These are phyloP conservation scores for Boletus pseudo-olivaceus DNA, from an alignment of 768 basidiomycete genomes.

Conservation along the genomic window DNA sequence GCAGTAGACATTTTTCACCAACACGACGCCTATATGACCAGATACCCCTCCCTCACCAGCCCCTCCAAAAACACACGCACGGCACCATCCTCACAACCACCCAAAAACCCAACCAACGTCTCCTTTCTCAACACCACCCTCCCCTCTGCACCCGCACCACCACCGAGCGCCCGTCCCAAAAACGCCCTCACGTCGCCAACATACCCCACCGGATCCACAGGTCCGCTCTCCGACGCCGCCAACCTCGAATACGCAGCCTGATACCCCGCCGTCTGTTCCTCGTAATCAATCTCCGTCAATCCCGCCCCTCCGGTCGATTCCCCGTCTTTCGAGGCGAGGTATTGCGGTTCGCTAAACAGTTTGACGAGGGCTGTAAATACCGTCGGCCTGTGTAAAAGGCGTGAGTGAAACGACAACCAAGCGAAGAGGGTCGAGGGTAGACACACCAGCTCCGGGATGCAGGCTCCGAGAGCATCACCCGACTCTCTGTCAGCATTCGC, in stretches of 20 bases:
- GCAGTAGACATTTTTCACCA: too few species aligned
- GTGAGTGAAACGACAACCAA: not conserved
- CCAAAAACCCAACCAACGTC: conserved; percentile 20
- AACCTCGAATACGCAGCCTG: conserved; percentile 92
- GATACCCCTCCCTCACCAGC: conserved; percentile 32
- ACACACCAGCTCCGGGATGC: conserved; percentile 62
- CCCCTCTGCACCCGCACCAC: not conserved
- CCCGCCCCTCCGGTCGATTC: conserved; percentile 17
- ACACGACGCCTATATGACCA: conserved; percentile 9
- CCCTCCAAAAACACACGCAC: conserved; percentile 31
- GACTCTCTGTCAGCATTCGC: conserved; percentile 72
- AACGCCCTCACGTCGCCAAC: conserved; percentile 54
- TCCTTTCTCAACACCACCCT: conserved; percentile 15
- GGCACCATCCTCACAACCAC: conserved; percentile 15
- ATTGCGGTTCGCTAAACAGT: conserved; percentile 75
- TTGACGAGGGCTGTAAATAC: conserved; percentile 68
- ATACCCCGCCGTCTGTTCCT: conserved; percentile 87
- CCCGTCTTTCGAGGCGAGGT: conserved; percentile 39
- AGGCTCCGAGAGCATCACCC: conserved; percentile 64
- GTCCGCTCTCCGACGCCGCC: conserved; percentile 67
- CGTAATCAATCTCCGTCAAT: conserved; percentile 79
- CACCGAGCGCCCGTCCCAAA: conserved; percentile 41
- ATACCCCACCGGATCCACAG: conserved; percentile 60
- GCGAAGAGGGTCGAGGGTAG: too few species aligned
- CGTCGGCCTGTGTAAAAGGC: conserved; percentile 49